Conservation (phyloP, 2,329 filamentous ascomycete genomes). For the Triangularia verruculosa region DNA sequence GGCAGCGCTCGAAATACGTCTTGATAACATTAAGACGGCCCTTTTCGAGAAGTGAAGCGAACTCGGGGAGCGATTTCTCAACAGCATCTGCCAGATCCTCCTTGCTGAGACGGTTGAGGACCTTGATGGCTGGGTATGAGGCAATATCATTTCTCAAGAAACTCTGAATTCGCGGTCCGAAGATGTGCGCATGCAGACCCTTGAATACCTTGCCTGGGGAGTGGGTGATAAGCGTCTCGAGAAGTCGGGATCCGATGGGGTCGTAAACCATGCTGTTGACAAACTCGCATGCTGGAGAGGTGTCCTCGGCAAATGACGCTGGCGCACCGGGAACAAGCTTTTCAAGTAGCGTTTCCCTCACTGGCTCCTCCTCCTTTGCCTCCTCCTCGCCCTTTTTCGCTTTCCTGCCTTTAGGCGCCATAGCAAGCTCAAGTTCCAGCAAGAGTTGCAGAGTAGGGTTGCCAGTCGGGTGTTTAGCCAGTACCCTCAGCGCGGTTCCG, state of each 20-base stretch:
- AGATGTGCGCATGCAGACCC: conserved; percentile 73
- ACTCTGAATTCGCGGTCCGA: conserved; percentile 75
- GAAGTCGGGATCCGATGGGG: conserved; percentile 79
- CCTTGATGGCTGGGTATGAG: conserved; percentile 78
- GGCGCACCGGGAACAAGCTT: conserved; percentile 75
- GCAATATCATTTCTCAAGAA: conserved; percentile 88
- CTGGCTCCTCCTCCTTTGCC: conserved; percentile 33
- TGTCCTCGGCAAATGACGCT: conserved; percentile 66
- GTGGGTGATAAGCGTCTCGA: conserved; percentile 80
- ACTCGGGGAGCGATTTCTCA: conserved; percentile 67
- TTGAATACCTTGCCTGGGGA: conserved; percentile 90
- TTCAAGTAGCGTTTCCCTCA: conserved; percentile 61
- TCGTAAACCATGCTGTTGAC: conserved; percentile 88
- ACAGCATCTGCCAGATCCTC: conserved; percentile 78
- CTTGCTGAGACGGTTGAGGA: conserved; percentile 79
- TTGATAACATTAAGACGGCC: conserved; percentile 76
- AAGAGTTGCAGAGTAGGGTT: conserved; percentile 92
- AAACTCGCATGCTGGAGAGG: conserved; percentile 71
- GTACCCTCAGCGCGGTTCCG: conserved; percentile 72
- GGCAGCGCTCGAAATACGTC: conserved; percentile 78
- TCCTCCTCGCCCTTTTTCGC: conserved; percentile 43
- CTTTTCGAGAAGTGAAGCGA: conserved; percentile 70
- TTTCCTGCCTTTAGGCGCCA: conserved; percentile 64
- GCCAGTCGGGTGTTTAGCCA: conserved; percentile 85
- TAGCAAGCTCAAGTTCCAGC: conserved; percentile 77